phyloP scores from a whole-genome alignment of 2,329 filamentous ascomycete genomes.

The Seiridium unicorne region DNA sequence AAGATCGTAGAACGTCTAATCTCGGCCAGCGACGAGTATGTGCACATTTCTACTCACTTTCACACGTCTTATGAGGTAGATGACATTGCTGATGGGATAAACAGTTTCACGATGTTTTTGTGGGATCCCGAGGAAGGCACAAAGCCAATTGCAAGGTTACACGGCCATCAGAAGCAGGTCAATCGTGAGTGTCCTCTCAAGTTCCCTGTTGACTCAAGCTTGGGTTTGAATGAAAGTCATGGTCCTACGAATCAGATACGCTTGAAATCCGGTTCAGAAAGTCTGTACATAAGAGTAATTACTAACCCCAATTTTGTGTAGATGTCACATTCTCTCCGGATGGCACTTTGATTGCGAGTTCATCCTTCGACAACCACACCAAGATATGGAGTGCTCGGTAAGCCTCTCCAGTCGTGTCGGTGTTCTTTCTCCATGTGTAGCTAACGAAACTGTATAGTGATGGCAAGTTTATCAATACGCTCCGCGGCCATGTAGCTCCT shows the following conservation, averaged over 20 bases:
- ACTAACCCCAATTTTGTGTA: too few species aligned
- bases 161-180: conserved; percentile 89
- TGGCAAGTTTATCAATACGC: conserved; percentile 78
- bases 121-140: conserved; percentile 80
- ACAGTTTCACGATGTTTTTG: conserved; percentile 81
- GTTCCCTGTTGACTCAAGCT: too few species aligned
- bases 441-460: conserved; percentile 37
- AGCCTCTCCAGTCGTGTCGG: conserved; percentile 8
- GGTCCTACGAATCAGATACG: too few species aligned
- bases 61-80: background rate
- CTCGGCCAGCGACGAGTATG: conserved; percentile 79
- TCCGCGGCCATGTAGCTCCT: conserved; percentile 83
- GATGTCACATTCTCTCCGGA: conserved; percentile 91
- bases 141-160: conserved; percentile 82
- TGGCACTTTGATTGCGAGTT: conserved; percentile 80
- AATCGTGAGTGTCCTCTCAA: conserved; percentile 49
- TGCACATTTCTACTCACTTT: background rate
- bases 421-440: too few species aligned
- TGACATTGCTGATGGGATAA: background rate
- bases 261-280: too few species aligned
- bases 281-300: too few species aligned
- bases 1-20: conserved; percentile 81
- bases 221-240: too few species aligned
- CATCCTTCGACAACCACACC: conserved; percentile 91
- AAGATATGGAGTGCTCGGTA: conserved; percentile 85